Base-by-base conservation (phyloP, 1,284 basidiomycete species). In the Garcileccinum viscosum region DNA sequence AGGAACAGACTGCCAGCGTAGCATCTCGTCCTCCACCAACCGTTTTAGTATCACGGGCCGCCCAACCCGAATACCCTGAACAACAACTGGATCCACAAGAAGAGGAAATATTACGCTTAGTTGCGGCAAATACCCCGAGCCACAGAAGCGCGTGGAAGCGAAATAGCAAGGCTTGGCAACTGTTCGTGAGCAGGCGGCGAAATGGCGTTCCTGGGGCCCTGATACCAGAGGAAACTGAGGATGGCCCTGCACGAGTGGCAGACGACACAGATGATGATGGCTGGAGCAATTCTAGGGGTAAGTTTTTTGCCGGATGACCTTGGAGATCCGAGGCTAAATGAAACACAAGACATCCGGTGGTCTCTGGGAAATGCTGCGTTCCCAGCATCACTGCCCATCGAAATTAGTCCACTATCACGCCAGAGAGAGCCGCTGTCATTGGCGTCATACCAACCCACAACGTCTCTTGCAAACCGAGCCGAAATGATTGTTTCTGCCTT, bases 121-220 rank as follows among this genome's bases (percentile, higher is more conserved):
- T 93, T 19, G 91, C 89, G 7, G 91, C 90, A 38, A 84, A 87
- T 78, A 88, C 84, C 30, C 90, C 92, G 0, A 93, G 90, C 72
- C 92, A 93, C 76, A 84, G 91, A 67, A 87, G 84, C 22, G 88
- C 88, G 9, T 93, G 92, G 92, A 88, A 84, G 75, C 85, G 85
- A 71, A 84, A 88, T 74, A 86, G 89, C 72, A 86, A 84, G 71
- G 87, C 89, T 27, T 93, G 90, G 90, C 84, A 88, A 70, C 77
- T 86, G 19, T 91, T 93, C 73, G 84, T 87, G 37, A 84, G 83
- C 70, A 83, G 86, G 63, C 80, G 83, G 56, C 82, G 81, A 62
- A 76, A 77, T n/a, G 77, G 80, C n/a, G 71, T 75, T 14, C 76
- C 78, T 30, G 80, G 78, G 19, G 77, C 75, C 17, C 73, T 83